Base-by-base conservation (phyloP, 139 green algal genomes). In the Coelastrella sp. region DNA sequence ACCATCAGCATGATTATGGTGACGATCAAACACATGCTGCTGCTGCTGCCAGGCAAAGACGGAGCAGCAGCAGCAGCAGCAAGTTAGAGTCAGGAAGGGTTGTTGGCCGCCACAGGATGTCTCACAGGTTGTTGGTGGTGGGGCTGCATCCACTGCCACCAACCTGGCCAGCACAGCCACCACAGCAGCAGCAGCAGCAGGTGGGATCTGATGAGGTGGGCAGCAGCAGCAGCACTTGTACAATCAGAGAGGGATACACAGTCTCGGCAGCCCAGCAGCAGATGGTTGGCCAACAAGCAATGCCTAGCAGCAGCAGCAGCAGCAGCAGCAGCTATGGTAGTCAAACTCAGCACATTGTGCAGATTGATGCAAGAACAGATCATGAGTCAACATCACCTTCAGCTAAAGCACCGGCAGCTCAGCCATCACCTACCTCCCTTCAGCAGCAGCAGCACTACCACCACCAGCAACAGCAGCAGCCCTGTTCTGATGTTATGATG, bases 111-210 rank as follows among this genome's bases (percentile, higher is more conserved):
- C 84, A 88, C 68, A 61, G 84, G 68, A 59, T 88, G 68, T 68
- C 22, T 22, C 84, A 88, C 58, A 59, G 84, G 19, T 57, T 88
- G 49, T 68, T 88, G 68, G 84, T 88, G 68, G 84, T 88, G 6
- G 84, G 84, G 35, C 58, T 88, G 20, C 68, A 88, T 24, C 56
- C 27, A 10, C 66, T 88, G 68, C 68, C 84, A 10, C 20, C 68
- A 58, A 49, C n/a, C 9, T 88, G 84, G 84, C 9, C 84, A 19
- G 19, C 25, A 35, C 66, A 88, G 72, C 60, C 12, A 17, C 0
- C 72, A 11, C 82, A 76, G 61, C 63, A 87, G 19, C 7, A 7
- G 11, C 59, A 73, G n/a, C 80, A 75, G 63, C 60, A 68, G 56
- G 7, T 19, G 79, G 49, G 22, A 57, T 56, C 58, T 6, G 19